Base-by-base conservation (phyloP, 2,329 filamentous ascomycete genomes). In the Fusarium compactum region DNA sequence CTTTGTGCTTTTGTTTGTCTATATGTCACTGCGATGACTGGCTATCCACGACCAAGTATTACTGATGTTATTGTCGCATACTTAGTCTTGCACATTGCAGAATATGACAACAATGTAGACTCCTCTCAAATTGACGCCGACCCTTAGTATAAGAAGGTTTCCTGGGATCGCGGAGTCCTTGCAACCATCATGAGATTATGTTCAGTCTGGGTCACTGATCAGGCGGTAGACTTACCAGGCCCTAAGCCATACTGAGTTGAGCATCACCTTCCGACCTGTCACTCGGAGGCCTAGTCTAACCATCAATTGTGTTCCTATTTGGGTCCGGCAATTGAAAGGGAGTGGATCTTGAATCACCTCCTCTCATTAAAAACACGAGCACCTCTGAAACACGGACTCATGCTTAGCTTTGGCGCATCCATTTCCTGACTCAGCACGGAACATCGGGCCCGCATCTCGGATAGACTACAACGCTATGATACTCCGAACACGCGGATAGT, bases 321-420 rank as follows among this genome's bases (percentile, higher is more conserved):
- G 47, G 47, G 22, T 22, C 22, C 16, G 24, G 32, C 30, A 53
- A 29, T 29, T 29, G 6, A 12, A 20, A 20, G 18, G 24, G 15
- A 2, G 34, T 53, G 34, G 34, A 53, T 8, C 14, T 9, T 9
- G 4, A 14, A 27, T 27, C 11, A 4, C 25, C 24, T 41, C 50
- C 50, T 53, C 24, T 43, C 10, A 53, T 53, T 22, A 53, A 38
- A 53, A 53, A 29, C 24, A 53, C 50, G 34, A 53, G 18, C 50
- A 27, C n/a, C 24, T 43, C 50, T 53, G 50, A 53, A 53, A 53
- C 50, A 29, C 18, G n/a, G 34, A 22, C 14, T 41, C 24, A 4
- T 40, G n/a, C 12, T 10, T 15, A 52, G 18, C 18, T 38, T 6
- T 12, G 18, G 10, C 34, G 34, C 18, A 38, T n/a, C 7, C 18